Evolutionary conservation across 2,329 filamentous ascomycete species (phyloP).

Genomic region (Neonectria neomacrospora): DNA sequence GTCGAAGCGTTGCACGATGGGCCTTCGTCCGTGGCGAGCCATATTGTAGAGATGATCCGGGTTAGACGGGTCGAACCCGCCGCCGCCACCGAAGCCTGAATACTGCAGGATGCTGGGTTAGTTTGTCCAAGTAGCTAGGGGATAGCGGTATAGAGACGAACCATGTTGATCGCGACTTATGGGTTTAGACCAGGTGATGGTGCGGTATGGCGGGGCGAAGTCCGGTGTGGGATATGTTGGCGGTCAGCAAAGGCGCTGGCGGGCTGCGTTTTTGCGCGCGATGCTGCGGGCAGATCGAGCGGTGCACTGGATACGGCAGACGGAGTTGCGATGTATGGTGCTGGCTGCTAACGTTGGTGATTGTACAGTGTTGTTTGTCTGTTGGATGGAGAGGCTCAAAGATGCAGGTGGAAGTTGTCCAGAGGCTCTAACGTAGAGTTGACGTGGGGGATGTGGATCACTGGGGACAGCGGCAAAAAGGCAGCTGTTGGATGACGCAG

Average conservation of each 20-base stretch:
- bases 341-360: conserved; percentile 2
- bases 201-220: conserved; percentile 24
- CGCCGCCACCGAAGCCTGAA: conserved; percentile 55
- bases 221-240: conserved; percentile 14
- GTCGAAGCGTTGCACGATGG: conserved; percentile 83
- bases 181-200: conserved; percentile 11
- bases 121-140: neutral
- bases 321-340: neutral
- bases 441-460: conserved; percentile 36
- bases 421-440: conserved; percentile 24
- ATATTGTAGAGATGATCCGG: conserved; percentile 62
- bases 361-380: conserved; percentile 8
- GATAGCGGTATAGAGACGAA: conserved; percentile 17
- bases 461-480: conserved; percentile 37
- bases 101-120: conserved; percentile 37
- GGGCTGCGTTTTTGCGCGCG: neutral
- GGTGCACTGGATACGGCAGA: neutral
- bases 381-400: conserved; percentile 22
- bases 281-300: neutral
- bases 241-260: conserved; percentile 31
- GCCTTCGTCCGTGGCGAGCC: conserved; percentile 58
- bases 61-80: conserved; percentile 59
- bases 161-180: conserved; percentile 34
- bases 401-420: conserved; percentile 29
- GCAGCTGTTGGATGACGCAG: conserved; percentile 51